Base-by-base conservation (phyloP, 2,329 filamentous ascomycete genomes). In the Claviceps humidiphila region DNA sequence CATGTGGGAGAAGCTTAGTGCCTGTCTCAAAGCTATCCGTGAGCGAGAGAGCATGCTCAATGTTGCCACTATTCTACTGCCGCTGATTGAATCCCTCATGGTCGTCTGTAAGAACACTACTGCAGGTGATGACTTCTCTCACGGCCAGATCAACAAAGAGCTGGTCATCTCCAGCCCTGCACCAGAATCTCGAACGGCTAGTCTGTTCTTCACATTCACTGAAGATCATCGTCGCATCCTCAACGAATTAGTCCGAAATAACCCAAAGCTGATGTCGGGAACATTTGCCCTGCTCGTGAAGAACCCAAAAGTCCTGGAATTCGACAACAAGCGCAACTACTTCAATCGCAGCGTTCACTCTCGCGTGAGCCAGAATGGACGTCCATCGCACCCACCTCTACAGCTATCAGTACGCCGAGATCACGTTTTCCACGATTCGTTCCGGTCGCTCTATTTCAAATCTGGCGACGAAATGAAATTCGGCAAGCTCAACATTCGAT, bases 241-340 rank as follows among this genome's bases (percentile, higher is more conserved):
- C 59, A 98, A 98, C 64, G 93, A 98, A 66, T 85, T 98, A 58
- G 93, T 98, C 52, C 85, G 94, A 57, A 89, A 95, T 64, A 97
- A 95, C 59, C 93, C 94, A 34, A 95, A 95, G 68, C 81, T 98
- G 57, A 98, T 98, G 94, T 96, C 91, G 54, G 93, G 93, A 51
- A 96, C 91, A 2, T 96, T 98, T 70, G 90, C 91, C 11, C 77
- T 98, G 16, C 73, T 98, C 47, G 93, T 97, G 57, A 96, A 95
- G 75, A 98, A 98, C 64, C 94, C 93, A 26, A 98, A 97, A 76
- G 94, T 98, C 3, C 75, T 98, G 13, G 93, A 98, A 64, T 98
- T 98, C 63, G 93, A 98, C 72, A 98, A 98, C 74, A 98, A 98
- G 75, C 89, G 93, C 62, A 97, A 95, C 71, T 98, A 94, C 76